Percentiles rank a stretch among this genome's conserved stretches.
phyloP scores from a whole-genome alignment of 1,284 basidiomycete species.

The Ceratobasidium sp. region DNA sequence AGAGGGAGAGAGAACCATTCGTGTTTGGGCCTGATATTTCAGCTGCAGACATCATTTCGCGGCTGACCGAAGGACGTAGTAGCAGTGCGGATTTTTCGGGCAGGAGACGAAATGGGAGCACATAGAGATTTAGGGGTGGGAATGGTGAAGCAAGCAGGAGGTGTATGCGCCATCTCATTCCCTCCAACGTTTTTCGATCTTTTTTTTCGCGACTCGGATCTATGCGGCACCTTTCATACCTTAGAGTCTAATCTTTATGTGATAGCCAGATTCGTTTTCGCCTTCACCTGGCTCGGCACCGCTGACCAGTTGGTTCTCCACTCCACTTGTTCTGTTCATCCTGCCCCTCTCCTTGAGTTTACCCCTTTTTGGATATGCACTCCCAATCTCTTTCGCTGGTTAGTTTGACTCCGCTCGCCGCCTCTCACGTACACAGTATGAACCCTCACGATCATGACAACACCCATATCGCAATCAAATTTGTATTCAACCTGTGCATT shows the following conservation, averaged over 20 bases:
- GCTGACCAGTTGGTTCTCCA: slow-evolving; percentile 6
- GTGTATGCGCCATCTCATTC: slow-evolving; percentile 11
- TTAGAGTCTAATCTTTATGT: slow-evolving; percentile 25
- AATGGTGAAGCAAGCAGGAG: neutral
- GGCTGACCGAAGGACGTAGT: slow-evolving; percentile 21
- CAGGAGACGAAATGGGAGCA: slow-evolving; percentile 29
- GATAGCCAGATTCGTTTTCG: neutral
- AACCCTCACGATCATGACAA: neutral
- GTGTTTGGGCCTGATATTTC: slow-evolving; percentile 36
- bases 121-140: neutral
- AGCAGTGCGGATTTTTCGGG: slow-evolving; percentile 30
- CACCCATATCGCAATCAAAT: slow-evolving; percentile 9
- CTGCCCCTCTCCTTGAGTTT: neutral
- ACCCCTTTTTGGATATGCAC: neutral
- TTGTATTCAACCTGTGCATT: slow-evolving; percentile 22
- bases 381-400: neutral
- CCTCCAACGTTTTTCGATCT: neutral
- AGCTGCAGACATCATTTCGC: slow-evolving; percentile 31
- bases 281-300: neutral
- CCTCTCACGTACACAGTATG: neutral
- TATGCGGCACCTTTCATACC: slow-evolving; percentile 14
- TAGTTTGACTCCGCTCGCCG: neutral
- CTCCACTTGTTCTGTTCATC: neutral
- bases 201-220: slow-evolving; percentile 13
- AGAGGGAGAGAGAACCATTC: slow-evolving; percentile 28